Conservation (phyloP, 768 basidiomycete genomes). For the Candolleomyces eurysporus region DNA sequence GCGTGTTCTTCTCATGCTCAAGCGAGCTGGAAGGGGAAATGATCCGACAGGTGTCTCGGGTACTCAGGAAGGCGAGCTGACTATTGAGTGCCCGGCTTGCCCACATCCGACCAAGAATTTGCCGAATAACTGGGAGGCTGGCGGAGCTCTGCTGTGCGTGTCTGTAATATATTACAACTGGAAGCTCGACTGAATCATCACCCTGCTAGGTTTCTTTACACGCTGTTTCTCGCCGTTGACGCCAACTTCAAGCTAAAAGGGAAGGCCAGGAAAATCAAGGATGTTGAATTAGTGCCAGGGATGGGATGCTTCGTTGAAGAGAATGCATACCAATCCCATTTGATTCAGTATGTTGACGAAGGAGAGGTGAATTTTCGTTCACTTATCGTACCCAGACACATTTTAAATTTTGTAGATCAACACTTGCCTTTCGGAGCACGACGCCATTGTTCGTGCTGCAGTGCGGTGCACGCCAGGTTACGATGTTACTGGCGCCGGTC, state of each 20-base stretch:
- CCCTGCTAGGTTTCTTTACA: conserved; percentile 16
- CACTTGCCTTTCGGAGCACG: conserved; percentile 14
- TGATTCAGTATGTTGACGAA: neutral
- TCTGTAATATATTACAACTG: conserved; percentile 11
- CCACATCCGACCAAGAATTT: conserved; percentile 30
- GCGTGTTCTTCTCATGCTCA: conserved; percentile 22
- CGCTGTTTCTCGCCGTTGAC: neutral
- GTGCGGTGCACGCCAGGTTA: conserved; percentile 22
- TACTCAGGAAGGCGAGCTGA: conserved; percentile 23
- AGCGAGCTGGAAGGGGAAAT: conserved; percentile 23
- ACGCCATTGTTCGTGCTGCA: conserved; percentile 25
- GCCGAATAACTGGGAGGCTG: conserved; percentile 19
- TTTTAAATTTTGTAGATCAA: neutral
- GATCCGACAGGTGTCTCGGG: conserved; percentile 13
- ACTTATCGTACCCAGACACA: neutral
- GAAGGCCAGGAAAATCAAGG: neutral
- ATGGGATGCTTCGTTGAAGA: conserved; percentile 1
- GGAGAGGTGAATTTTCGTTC: neutral
- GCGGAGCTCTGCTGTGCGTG: conserved; percentile 1
- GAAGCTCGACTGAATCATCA: neutral
- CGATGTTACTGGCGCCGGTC: conserved; percentile 19
- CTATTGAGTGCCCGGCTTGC: conserved; percentile 31
- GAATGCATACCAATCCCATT: neutral
- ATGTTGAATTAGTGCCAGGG: neutral
- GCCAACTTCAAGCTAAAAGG: neutral